phyloP scores from a whole-genome alignment of 331 rosid species.

The Quercus phellos region DNA sequence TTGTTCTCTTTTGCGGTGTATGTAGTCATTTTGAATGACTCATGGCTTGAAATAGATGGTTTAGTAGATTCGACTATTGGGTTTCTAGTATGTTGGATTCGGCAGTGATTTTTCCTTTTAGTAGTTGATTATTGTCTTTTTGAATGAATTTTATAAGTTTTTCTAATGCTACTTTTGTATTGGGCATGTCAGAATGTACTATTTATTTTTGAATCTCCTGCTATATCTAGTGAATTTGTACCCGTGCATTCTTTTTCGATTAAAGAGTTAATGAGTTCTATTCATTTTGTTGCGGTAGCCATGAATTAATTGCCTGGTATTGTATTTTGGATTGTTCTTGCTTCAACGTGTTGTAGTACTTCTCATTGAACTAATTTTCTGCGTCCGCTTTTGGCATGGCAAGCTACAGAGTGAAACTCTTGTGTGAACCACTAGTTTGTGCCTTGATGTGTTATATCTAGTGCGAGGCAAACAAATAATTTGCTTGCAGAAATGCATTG shows the following conservation, averaged over 20 bases:
- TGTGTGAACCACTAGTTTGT: background rate
- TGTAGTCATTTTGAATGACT: constrained; percentile 13
- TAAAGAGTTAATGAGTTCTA: background rate
- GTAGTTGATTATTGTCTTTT: background rate
- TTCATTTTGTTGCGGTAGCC: background rate
- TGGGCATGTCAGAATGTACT: constrained; percentile 15
- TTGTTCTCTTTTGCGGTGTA: constrained; percentile 19
- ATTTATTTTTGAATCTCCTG: background rate
- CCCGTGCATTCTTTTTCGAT: background rate
- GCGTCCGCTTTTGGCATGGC: background rate
- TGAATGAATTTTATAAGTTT: background rate
- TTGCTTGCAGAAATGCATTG: too few relatives aligned
- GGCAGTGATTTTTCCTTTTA: background rate
- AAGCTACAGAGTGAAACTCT: background rate
- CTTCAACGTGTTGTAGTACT: background rate
- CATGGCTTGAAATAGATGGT: constrained; percentile 19
- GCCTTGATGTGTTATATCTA: background rate
- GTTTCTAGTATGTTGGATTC: constrained; percentile 12
- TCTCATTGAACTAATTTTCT: background rate
- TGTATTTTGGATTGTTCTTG: background rate
- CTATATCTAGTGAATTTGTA: constrained; percentile 16
- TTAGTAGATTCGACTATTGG: constrained; percentile 19
- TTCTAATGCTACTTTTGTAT: constrained; percentile 23
- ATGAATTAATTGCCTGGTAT: constrained; percentile 7
- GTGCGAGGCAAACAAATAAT: too few relatives aligned